Evolutionary conservation across 2,329 filamentous ascomycete genomes (phyloP), one percentile per base, ranked within the genome.

Genomic region (Trichoderma endophyticum): DNA sequence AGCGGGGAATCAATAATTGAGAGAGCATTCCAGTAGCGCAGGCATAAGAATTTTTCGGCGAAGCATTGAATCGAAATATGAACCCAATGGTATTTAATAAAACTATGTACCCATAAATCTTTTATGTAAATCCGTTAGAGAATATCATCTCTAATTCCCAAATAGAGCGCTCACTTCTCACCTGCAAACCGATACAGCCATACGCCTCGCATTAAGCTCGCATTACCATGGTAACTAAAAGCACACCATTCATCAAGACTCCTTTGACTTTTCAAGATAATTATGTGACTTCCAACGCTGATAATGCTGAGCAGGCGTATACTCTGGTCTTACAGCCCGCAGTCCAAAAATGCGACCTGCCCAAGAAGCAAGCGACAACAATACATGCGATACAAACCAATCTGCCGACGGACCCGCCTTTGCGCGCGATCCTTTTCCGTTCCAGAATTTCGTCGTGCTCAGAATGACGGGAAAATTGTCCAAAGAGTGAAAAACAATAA

Each of bases 401-500:
- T 74, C 73, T 18, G 63, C 48, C 21, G 57, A 70, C 11, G 51
- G 26, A n/a, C 60, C 69, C 8, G 21, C 34, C 18, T 70, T 34
- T 54, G 65, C 30, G 12, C 57, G 56, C 21, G 69, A 36, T 32
- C 14, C 36, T 48, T 30, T 71, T 56, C 72, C 66, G 15, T 71
- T 60, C 61, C 65, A 61, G 4, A 72, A n/a, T 0, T 21, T 24
- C 0, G 70, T 73, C 0, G 32, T 32, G 1, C 79, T 76, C 0
- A 78, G 1, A 21, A 80, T 74, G 0, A 80, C 79, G 0, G 79
- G 80, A 0, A 80, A 65, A 26, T 81, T 80, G 39, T 81, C 80
- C 14, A 81, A 70, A 1, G 51, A 14, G 0, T 69, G 61, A 48
- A 81, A 81, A 1, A 81, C 77, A 0, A 77, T 71, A 59, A 77